Conservation (phyloP, 2,329 filamentous ascomycete genomes). For the Ceratocystis variospora region DNA sequence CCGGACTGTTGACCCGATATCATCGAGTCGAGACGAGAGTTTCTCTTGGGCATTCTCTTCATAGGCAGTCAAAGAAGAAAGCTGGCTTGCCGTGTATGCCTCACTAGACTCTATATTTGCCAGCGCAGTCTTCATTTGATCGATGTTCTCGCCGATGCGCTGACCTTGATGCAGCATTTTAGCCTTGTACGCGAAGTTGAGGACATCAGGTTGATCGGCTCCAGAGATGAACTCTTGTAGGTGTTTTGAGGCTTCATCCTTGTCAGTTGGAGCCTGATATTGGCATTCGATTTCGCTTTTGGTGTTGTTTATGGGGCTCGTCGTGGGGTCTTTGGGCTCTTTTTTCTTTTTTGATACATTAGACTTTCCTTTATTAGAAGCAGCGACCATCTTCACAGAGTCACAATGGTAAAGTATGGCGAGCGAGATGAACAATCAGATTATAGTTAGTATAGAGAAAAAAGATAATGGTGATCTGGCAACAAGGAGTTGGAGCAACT, state of each 20-base stretch:
- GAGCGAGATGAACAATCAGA: background rate
- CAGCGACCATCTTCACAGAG: background rate
- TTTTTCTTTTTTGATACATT: too few species aligned
- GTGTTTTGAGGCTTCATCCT: background rate
- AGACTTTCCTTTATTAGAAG: background rate
- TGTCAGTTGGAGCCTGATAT: background rate
- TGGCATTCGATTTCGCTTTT: conserved; percentile 6
- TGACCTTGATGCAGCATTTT: conserved; percentile 15
- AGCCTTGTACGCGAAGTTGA: conserved; percentile 17
- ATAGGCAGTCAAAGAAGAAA: conserved; percentile 10
- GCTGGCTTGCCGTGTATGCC: conserved; percentile 11
- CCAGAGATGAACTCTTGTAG: conserved; percentile 12
- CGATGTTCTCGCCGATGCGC: conserved; percentile 1
- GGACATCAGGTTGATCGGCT: conserved; percentile 10
- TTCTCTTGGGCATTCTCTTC: conserved; percentile 5
- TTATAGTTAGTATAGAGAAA: background rate
- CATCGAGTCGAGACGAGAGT: conserved; percentile 11
- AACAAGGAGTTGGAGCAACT: background rate
- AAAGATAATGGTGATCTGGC: background rate
- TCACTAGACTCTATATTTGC: conserved; percentile 15
- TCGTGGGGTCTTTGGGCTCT: background rate
- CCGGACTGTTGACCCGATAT: conserved; percentile 7
- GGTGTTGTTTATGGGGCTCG: background rate
- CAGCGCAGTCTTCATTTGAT: conserved; percentile 13
- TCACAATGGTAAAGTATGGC: background rate